Evolutionary conservation across 768 basidiomycete species (phyloP).

Genomic region (Pulveroboletus sp.): DNA sequence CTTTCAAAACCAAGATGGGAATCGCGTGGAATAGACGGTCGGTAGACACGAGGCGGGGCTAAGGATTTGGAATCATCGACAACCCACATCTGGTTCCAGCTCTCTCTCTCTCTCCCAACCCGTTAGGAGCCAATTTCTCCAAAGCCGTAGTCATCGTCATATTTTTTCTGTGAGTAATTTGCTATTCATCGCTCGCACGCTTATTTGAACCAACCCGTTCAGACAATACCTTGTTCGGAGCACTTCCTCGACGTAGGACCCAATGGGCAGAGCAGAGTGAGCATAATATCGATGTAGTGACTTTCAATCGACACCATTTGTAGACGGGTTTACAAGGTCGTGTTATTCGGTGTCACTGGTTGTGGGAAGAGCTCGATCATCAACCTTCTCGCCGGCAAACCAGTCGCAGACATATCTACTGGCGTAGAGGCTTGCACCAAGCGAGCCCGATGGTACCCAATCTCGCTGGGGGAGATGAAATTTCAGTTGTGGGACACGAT

Average conservation of each 20-base stretch:
- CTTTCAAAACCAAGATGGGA: conserved; percentile 11
- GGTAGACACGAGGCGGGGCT: conserved; percentile 15
- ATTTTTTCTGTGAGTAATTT: conserved; percentile 6
- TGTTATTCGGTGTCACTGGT: conserved; percentile 27
- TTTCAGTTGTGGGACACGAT: conserved; percentile 33
- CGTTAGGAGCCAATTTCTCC: background rate
- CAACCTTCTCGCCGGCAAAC: conserved; percentile 25
- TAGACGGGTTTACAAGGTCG: conserved; percentile 23
- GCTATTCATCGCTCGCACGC: background rate
- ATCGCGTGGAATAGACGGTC: conserved; percentile 5
- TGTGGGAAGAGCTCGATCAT: conserved; percentile 30
- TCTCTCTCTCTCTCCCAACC: background rate
- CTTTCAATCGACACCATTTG: conserved; percentile 1
- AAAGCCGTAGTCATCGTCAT: background rate
- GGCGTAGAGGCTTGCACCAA: conserved; percentile 33
- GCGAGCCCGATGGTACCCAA: conserved; percentile 18
- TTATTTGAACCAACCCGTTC: background rate
- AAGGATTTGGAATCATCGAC: conserved; percentile 2
- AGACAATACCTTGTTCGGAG: background rate
- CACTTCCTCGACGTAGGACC: background rate
- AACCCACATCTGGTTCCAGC: background rate
- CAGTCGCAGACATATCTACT: conserved; percentile 27
- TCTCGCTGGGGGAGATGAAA: conserved; percentile 15
- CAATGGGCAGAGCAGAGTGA: conserved; percentile 16
- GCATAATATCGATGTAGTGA: background rate